These are phyloP conservation scores for Diddensiella caesifluorescens DNA, from an alignment of 805 yeast genomes.

Conservation along the genomic window DNA sequence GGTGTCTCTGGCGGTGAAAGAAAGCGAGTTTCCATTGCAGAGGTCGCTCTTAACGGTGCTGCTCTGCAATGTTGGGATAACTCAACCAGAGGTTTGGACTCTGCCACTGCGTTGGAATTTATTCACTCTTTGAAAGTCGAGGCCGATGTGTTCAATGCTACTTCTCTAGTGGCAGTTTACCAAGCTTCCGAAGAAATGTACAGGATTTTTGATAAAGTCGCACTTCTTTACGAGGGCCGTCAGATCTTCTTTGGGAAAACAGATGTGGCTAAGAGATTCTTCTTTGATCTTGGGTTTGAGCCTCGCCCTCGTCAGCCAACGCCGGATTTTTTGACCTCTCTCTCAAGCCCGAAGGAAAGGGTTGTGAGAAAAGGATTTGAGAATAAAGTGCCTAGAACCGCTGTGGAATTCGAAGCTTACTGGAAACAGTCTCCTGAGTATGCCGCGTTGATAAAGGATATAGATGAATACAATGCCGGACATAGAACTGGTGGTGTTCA, in stretches of 20 bases:
- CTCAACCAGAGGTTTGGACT: slow-evolving; percentile 65
- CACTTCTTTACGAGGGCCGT: slow-evolving; percentile 50
- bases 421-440: slow-evolving; percentile 47
- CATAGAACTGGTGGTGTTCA: slow-evolving; percentile 25
- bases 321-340: slow-evolving; percentile 52
- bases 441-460: slow-evolving; percentile 36
- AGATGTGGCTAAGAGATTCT: slow-evolving; percentile 43
- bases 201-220: slow-evolving; percentile 49
- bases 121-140: slow-evolving; percentile 52
- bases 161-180: slow-evolving; percentile 58
- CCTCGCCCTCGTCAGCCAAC: slow-evolving; percentile 56
- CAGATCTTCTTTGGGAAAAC: slow-evolving; percentile 51
- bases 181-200: slow-evolving; percentile 54
- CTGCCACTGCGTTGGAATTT: slow-evolving; percentile 65
- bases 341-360: slow-evolving; percentile 52
- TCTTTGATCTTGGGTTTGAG: slow-evolving; percentile 49
- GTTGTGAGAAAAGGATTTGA: slow-evolving; percentile 40
- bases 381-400: slow-evolving; percentile 46
- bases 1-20: slow-evolving; percentile 59
- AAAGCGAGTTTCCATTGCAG: slow-evolving; percentile 52
- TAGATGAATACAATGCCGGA: slow-evolving; percentile 35
- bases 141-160: slow-evolving; percentile 44
- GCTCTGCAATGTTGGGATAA: slow-evolving; percentile 59
- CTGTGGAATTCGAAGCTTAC: slow-evolving; percentile 45
- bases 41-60: slow-evolving; percentile 43